Conservation (phyloP, 2,329 filamentous ascomycete genomes). For the Dactylellina drechsleri region DNA sequence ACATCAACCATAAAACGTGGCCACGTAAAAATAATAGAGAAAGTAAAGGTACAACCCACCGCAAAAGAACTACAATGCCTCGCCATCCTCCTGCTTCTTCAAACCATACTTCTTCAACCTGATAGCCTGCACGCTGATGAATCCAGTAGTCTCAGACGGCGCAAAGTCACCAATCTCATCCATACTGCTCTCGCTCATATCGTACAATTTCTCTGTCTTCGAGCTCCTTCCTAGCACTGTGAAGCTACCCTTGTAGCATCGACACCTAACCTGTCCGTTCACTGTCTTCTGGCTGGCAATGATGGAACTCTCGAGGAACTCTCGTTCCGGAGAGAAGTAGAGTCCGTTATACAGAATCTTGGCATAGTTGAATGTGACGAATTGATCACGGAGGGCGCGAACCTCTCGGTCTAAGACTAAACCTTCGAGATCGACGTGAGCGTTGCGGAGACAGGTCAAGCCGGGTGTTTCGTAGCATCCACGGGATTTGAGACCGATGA, state of each 20-base stretch:
- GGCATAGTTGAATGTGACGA: slow-evolving; percentile 73
- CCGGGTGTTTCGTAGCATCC: slow-evolving; percentile 80
- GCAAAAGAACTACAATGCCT: slow-evolving; percentile 50
- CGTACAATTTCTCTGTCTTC: slow-evolving; percentile 76
- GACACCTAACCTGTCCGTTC: slow-evolving; percentile 72
- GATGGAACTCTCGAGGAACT: slow-evolving; percentile 75
- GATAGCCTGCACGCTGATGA: slow-evolving; percentile 76
- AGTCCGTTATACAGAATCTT: slow-evolving; percentile 71
- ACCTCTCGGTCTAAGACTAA: slow-evolving; percentile 76
- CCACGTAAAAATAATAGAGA: background rate
- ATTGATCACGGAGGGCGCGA: slow-evolving; percentile 75
- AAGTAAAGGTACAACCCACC: background rate
- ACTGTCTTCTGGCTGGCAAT: slow-evolving; percentile 70
- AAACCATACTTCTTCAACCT: slow-evolving; percentile 67
- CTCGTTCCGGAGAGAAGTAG: slow-evolving; percentile 75
- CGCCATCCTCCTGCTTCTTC: slow-evolving; percentile 55
- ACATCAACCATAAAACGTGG: background rate
- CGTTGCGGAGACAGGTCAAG: slow-evolving; percentile 68
- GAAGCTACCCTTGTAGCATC: slow-evolving; percentile 74
- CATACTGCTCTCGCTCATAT: slow-evolving; percentile 73
- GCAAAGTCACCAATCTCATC: slow-evolving; percentile 76
- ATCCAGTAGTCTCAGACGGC: slow-evolving; percentile 73
- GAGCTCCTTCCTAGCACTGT: slow-evolving; percentile 70
- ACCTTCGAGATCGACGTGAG: slow-evolving; percentile 73
- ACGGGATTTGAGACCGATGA: slow-evolving; percentile 81